phyloP scores from a whole-genome alignment of 805 yeast genomes.

The Nakazawaea pomicola region DNA sequence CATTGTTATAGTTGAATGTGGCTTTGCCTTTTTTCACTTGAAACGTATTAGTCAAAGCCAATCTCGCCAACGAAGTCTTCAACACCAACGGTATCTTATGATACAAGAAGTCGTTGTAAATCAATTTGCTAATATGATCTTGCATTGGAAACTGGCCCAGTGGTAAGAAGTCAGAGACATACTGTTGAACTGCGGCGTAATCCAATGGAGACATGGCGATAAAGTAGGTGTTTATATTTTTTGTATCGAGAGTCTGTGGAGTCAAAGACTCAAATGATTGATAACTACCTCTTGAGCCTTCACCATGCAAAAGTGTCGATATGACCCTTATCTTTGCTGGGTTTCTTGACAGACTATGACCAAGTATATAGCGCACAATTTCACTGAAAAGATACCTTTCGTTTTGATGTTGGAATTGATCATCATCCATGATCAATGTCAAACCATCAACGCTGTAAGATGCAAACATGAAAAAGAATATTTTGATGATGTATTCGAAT shows the following conservation, averaged over 20 bases:
- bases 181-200: slow-evolving; percentile 1
- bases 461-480: slow-evolving; percentile 32
- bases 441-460: slow-evolving; percentile 32
- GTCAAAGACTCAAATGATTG: background rate
- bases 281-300: slow-evolving; percentile 1
- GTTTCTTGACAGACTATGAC: slow-evolving; percentile 13
- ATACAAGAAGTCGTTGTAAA: slow-evolving; percentile 5
- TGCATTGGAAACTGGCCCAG: background rate
- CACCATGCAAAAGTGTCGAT: slow-evolving; percentile 6
- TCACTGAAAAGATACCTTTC: slow-evolving; percentile 29
- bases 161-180: slow-evolving; percentile 6
- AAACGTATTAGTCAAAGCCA: slow-evolving; percentile 4
- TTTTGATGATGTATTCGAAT: slow-evolving; percentile 37
- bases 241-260: background rate
- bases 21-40: background rate
- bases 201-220: slow-evolving; percentile 6
- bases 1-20: background rate
- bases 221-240: background rate
- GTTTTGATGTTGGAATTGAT: slow-evolving; percentile 36
- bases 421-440: slow-evolving; percentile 40
- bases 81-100: slow-evolving; percentile 5
- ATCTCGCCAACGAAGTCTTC: background rate
- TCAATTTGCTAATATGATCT: background rate
- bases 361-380: slow-evolving; percentile 19
- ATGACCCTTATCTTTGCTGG: slow-evolving; percentile 6